These are phyloP conservation scores for Cladorrhinum sp. DNA, from an alignment of 2,329 filamentous ascomycete species.

Conservation along the genomic window DNA sequence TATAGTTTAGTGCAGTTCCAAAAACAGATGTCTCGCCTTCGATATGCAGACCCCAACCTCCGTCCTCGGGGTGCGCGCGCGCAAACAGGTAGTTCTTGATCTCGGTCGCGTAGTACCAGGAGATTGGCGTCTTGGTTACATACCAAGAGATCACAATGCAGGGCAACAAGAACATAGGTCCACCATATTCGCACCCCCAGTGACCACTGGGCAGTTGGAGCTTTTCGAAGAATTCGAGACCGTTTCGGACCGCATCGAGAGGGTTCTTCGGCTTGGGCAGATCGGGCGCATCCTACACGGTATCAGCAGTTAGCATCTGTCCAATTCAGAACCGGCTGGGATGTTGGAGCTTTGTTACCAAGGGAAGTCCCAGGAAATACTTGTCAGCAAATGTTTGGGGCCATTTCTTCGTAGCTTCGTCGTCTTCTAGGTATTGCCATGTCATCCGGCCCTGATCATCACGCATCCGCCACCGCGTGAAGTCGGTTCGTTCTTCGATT, in stretches of 20 bases:
- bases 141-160: conserved; percentile 85
- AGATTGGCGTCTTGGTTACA: conserved; percentile 82
- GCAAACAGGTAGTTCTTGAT: conserved; percentile 91
- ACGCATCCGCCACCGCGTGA: conserved; percentile 76
- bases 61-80: conserved; percentile 78
- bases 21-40: conserved; percentile 92
- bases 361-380: conserved; percentile 76
- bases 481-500: conserved; percentile 66
- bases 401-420: conserved; percentile 69
- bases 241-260: conserved; percentile 76
- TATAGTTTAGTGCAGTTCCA: conserved; percentile 87
- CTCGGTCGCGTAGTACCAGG: conserved; percentile 74
- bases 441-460: conserved; percentile 84
- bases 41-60: conserved; percentile 96
- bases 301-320: background rate
- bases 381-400: conserved; percentile 88
- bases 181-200: conserved; percentile 97
- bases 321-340: background rate
- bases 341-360: conserved; percentile 49
- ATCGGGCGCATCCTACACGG: conserved; percentile 65
- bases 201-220: conserved; percentile 86
- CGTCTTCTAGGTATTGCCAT: conserved; percentile 86
- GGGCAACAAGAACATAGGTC: conserved; percentile 91
- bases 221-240: conserved; percentile 81
- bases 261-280: conserved; percentile 70